These are phyloP conservation scores for Iberis pinnata DNA, from an alignment of 345 rosid species.

Conservation along the genomic window DNA sequence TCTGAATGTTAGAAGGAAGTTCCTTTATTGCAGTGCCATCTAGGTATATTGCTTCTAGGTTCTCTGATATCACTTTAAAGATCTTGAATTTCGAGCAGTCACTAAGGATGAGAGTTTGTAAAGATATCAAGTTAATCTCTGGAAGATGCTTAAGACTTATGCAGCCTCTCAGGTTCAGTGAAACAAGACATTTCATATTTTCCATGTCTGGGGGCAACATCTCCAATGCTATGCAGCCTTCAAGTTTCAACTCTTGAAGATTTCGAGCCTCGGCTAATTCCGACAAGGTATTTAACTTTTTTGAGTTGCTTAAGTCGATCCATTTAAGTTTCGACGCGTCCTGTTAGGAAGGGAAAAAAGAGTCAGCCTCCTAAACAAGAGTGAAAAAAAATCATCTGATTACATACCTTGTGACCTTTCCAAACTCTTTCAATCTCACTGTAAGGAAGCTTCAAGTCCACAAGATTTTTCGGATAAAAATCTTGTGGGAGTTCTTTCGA, in stretches of 20 bases:
- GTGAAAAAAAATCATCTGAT: background rate
- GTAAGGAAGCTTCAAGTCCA: conserved; percentile 17
- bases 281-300: conserved; percentile 18
- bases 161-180: conserved; percentile 10
- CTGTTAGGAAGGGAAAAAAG: too few relatives aligned
- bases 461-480: conserved; percentile 8
- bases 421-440: conserved; percentile 28
- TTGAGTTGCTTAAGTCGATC: conserved; percentile 15
- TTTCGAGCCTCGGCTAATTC: conserved; percentile 19
- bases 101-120: conserved; percentile 14
- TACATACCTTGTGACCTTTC: conserved; percentile 23
- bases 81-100: conserved; percentile 17
- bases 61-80: conserved; percentile 13
- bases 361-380: too few relatives aligned
- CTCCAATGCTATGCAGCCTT: background rate
- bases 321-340: conserved; percentile 18
- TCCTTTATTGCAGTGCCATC: conserved; percentile 12
- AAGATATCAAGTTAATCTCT: background rate
- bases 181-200: background rate
- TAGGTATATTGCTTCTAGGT: conserved; percentile 9
- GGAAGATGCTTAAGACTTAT: conserved; percentile 12
- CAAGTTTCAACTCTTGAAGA: conserved; percentile 5
- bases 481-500: conserved; percentile 20
- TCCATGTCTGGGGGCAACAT: background rate
- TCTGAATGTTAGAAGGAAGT: conserved; percentile 15